Conservation (phyloP, 225 moss, liverwort and hornwort genomes). For the Straminergon stramineum region DNA sequence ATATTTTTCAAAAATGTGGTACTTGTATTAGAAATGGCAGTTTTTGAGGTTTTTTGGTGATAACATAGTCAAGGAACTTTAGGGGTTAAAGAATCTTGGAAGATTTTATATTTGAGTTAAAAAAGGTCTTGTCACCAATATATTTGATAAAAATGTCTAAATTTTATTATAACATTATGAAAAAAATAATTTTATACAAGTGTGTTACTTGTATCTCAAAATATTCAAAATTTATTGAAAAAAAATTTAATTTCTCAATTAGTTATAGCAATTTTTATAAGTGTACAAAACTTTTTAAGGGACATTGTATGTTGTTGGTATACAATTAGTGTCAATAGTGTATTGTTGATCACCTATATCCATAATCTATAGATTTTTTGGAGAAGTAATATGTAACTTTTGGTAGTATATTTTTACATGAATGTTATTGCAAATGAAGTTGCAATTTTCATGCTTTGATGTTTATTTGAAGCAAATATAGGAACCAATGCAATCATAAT, state of each 20-base stretch:
- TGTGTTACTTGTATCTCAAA: accelerated
- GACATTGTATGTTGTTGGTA: accelerated
- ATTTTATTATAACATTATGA: not conserved
- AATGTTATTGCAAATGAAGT: not conserved
- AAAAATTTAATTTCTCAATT: not conserved
- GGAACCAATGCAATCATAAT: not conserved
- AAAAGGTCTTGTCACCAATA: too few relatives aligned
- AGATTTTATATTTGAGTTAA: not conserved
- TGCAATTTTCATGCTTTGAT: not conserved
- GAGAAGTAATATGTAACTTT: not conserved
- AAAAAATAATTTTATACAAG: not conserved
- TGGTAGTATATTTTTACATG: too few relatives aligned
- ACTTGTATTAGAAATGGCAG: too few relatives aligned
- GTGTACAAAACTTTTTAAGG: not conserved
- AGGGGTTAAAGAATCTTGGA: not conserved
- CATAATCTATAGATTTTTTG: accelerated
- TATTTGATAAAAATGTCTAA: not conserved
- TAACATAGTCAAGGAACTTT: too few relatives aligned
- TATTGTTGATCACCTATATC: too few relatives aligned
- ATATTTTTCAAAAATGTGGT: too few relatives aligned
- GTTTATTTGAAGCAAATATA: not conserved
- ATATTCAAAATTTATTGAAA: not conserved
- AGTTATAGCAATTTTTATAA: not conserved
- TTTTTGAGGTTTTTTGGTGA: too few relatives aligned
- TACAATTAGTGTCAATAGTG: too few relatives aligned